Evolutionary conservation across 441 rosid genomes (phyloP), one percentile per base, ranked within the genome.

Genomic region (Hypseocharis bilobata): DNA sequence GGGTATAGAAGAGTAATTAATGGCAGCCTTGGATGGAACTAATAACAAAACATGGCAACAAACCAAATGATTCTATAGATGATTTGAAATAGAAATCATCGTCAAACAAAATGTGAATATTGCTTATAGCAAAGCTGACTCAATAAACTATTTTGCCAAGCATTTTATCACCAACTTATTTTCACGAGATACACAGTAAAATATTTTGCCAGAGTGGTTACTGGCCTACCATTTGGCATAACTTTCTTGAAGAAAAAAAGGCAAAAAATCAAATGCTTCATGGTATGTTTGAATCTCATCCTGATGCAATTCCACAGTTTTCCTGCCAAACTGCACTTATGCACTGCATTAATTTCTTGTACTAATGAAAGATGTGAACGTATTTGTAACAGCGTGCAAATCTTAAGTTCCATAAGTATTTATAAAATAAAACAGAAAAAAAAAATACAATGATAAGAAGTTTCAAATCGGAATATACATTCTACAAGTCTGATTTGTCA

Each of bases 61-160:
- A 59, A 72, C 40, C 63, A 62, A 47, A 47, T 47, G n/a, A n/a
- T n/a, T n/a, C n/a, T 44, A 49, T 28, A 71, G 27, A n/a, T 40
- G 49, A 13, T 27, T 26, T 45, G 8, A 44, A 14, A 59, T 5
- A 47, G 38, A 52, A 32, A 47, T n/a, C 11, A 69, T 3, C 25
- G 26, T 56, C 17, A 4, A 62, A 23, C 42, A 36, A 57, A 70
- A 55, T 13, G 26, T 16, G 6, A 30, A 55, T 4, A 70, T 27
- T 26, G 36, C 40, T 51, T 51, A 20, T 34, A 52, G 25, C 25
- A 14, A 27, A 69, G 13, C 13, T 49, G 29, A 38, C 23, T 69
- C 54, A 5, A 16, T 44, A 29, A 27, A 61, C 51, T 45, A 30
- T 30, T 30, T 30, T 32, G 6, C 28, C 6, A 3, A 54, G 6